Evolutionary conservation across 2,329 filamentous ascomycete genomes (phyloP), one percentile per base, ranked within the genome.

Genomic region (Thermothelomyces thermophilus): DNA sequence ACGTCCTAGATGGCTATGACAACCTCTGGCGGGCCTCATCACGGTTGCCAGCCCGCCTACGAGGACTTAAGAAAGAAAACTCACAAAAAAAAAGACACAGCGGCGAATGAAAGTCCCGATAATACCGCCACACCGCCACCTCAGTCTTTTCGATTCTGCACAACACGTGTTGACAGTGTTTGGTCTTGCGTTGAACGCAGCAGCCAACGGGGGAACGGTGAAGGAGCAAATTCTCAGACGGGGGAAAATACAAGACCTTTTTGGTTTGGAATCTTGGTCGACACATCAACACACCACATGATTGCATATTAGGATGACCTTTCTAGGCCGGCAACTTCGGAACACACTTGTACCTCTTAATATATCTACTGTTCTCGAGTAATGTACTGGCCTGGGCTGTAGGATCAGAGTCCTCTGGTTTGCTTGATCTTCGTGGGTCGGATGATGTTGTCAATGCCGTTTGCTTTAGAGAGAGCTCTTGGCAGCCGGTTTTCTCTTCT

Each of bases 1-100:
- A 61, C 53, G 59, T 61, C 59, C 52, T 60, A 60, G 58, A 61
- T 54, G 54, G 55, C 54, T 56, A 61, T 59, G 58, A 59, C 58
- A 58, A 53, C 33, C 42, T 56, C 51, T 41, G 52, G 46, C 53
- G 37, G 49, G 33, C 49, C 47, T 41, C 37, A 37, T n/a, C 44
- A 37, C 37, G 35, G 28, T 20, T 33, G 47, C 41, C 42, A 16
- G 43, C 28, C 49, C 42, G 47, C 50, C 42, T 34, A 35, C n/a
- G 19, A 39, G 31, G 42, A 48, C 33, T 45, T 41, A 26, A 17
- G 41, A 52, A 34, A 53, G 50, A 43, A 44, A n/a, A n/a, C n/a
- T n/a, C n/a, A n/a, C n/a, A n/a, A n/a, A 20, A 17, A 43, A 52
- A 34, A 51, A 51, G 46, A 50, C 41, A 35, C 41, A 48, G 37